These are phyloP conservation scores for Raffaelea albimanens DNA, from an alignment of 2,329 filamentous ascomycete species.

Conservation along the genomic window DNA sequence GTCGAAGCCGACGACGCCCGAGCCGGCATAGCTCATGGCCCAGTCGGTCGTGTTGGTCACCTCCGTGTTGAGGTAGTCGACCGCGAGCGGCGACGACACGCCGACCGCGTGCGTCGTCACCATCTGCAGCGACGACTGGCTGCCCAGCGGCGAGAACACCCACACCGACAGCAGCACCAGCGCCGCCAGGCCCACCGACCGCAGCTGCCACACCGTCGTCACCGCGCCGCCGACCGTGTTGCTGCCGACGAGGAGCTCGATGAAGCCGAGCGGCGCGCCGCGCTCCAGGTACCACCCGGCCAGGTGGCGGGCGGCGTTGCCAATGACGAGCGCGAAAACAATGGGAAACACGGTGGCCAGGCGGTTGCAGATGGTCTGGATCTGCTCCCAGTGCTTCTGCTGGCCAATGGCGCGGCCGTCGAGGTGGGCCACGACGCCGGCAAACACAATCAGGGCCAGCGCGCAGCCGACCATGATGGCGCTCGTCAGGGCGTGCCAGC, in stretches of 20 bases:
- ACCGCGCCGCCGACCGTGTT: slow-evolving; percentile 1
- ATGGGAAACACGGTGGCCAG: not conserved
- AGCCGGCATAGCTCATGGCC: not conserved
- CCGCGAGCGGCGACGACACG: not conserved
- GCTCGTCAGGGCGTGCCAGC: not conserved
- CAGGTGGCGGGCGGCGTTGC: not conserved
- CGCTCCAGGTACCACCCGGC: not conserved
- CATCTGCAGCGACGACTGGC: not conserved
- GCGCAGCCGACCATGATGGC: not conserved
- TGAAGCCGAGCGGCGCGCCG: not conserved
- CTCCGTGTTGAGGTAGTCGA: not conserved
- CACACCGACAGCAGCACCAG: not conserved
- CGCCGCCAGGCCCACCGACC: not conserved
- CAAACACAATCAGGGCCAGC: not conserved
- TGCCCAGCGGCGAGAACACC: not conserved
- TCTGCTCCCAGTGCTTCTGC: not conserved
- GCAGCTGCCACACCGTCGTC: not conserved
- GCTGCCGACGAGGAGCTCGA: not conserved
- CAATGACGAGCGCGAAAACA: not conserved
- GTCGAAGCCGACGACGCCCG: not conserved
- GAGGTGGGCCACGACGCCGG: not conserved
- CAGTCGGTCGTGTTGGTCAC: not conserved
- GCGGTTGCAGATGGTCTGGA: not conserved
- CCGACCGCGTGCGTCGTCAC: not conserved
- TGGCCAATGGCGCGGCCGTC: not conserved